Conservation (phyloP, 371 early-diverging fungal species). For the Funneliformis caledonium region DNA sequence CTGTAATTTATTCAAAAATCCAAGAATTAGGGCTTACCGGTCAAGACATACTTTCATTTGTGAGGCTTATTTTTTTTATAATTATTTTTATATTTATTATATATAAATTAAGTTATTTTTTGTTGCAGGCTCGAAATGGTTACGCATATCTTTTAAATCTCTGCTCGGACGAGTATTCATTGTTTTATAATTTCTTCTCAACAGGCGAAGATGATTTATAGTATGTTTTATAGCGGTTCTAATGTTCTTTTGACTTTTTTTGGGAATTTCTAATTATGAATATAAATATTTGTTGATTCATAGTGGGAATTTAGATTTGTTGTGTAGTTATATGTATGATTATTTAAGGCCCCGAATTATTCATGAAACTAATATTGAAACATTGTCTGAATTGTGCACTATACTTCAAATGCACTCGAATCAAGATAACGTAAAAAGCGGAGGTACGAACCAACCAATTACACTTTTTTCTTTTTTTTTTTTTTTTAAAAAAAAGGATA, state of each 20-base stretch:
- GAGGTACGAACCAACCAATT: slow-evolving; percentile 32
- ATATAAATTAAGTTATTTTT: not conserved
- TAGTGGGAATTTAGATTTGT: slow-evolving; percentile 68
- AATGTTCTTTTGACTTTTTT: slow-evolving; percentile 31
- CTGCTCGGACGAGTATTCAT: slow-evolving; percentile 78
- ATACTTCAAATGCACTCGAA: slow-evolving; percentile 68
- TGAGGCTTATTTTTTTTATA: slow-evolving; percentile 49
- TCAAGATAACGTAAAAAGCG: slow-evolving; percentile 42
- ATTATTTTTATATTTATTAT: not conserved
- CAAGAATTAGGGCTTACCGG: slow-evolving; percentile 59
- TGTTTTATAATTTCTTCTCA: slow-evolving; percentile 79
- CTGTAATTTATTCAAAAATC: slow-evolving; percentile 67
- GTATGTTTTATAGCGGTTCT: slow-evolving; percentile 45
- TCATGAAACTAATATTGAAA: slow-evolving; percentile 76
- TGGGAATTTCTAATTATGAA: not conserved
- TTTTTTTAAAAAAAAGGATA: slow-evolving; percentile 38
- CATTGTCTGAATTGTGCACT: slow-evolving; percentile 81
- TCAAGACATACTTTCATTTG: slow-evolving; percentile 68
- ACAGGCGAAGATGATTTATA: slow-evolving; percentile 63
- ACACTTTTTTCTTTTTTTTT: not conserved
- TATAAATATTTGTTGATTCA: not conserved
- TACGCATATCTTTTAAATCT: slow-evolving; percentile 79
- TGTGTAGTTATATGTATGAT: slow-evolving; percentile 76
- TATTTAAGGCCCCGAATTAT: slow-evolving; percentile 85
- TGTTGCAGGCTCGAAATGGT: slow-evolving; percentile 68